Evolutionary conservation across 2,329 filamentous ascomycete genomes (phyloP), one percentile per base, ranked within the genome.

Genomic region (Sordariomycetes sp.): DNA sequence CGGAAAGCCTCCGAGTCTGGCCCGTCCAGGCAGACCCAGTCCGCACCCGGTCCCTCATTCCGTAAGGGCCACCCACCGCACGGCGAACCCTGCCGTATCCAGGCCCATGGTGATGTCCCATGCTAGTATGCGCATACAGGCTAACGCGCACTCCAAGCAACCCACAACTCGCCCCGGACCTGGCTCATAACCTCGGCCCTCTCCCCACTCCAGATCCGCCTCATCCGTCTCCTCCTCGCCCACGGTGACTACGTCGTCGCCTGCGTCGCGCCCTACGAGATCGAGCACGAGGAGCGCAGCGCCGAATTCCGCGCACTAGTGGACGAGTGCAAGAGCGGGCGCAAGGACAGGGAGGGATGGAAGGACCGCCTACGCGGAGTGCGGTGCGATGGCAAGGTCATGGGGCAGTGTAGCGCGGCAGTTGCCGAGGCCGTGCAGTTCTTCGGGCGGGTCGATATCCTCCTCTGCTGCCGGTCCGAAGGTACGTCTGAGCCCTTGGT

Each of bases 141-240:
- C 53, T 34, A 53, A 28, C 51, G 18, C 25, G 50, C 51, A n/a
- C 16, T 24, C 35, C 24, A 72, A 83, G 81, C 83, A 61, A 85
- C 82, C 24, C 82, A 86, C 70, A 86, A 86, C 67, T 86, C 82
- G 35, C 91, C 92, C 55, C 87, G 93, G 67, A 90, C 93, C 66
- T 97, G 94, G 94, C 86, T 99, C 68, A 77, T 99, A 63, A 96
- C 92, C 12, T 87, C 89, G 60, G 89, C 90, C 37, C 82, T 93
- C 60, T 93, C 90, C 40, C 90, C 93, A 14, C 81, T 97, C 62
- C 87, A 87, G 58, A 88, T 96, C 60, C 87, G 89, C 53, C 80
- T 97, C 59, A 88, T 90, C 58, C 85, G 88, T 58, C 83, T 90
- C 65, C 79, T 96, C 51, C 85, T 97, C 54, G 83, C 84, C n/a